Percentiles rank a stretch among this genome's conserved stretches.
Conservation (phyloP, 164 flowering plant species). For the Berberis vulgaris region DNA sequence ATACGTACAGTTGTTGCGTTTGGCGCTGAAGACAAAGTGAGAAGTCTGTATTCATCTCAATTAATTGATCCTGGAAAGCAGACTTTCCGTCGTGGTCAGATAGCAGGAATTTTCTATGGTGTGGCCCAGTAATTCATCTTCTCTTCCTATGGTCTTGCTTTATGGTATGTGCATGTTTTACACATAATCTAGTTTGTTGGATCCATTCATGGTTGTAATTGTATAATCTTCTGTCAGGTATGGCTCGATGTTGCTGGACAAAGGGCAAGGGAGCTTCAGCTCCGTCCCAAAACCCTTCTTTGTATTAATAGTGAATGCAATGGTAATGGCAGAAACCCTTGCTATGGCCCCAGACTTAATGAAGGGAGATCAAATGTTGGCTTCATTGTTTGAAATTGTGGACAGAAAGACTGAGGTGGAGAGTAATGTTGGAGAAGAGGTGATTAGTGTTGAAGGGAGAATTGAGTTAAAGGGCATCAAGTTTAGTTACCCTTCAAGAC, state of each 20-base stretch:
- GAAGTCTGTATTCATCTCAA: conserved; percentile 56
- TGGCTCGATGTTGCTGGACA: conserved; percentile 83
- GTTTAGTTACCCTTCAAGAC: conserved; percentile 88
- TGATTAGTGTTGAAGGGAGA: conserved; percentile 53
- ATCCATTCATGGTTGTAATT: too few species aligned
- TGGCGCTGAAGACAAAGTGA: conserved; percentile 79
- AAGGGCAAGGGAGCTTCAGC: conserved; percentile 69
- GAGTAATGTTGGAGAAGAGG: conserved; percentile 67
- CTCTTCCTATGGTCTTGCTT: conserved; percentile 81
- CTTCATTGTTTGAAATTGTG: conserved; percentile 76
- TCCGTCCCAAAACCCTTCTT: conserved; percentile 85
- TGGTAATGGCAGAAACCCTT: conserved; percentile 87
- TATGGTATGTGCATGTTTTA: conserved; percentile 43
- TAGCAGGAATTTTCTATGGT: conserved; percentile 83
- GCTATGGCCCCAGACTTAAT: conserved; percentile 85
- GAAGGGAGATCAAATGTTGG: conserved; percentile 80
- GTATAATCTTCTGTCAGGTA: neutral
- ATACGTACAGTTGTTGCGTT: conserved; percentile 89
- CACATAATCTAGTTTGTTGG: too few species aligned
- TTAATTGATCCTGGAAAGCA: conserved; percentile 65
- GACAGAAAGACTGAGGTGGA: conserved; percentile 59
- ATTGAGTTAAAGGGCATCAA: conserved; percentile 64
- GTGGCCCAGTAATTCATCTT: conserved; percentile 83
- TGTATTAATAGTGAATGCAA: conserved; percentile 83
- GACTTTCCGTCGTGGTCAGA: conserved; percentile 77